A percentile compares a stretch with the other conserved stretches of the same genome.
Conservation (phyloP, 352 stramenopile genomes). For the Blastocystis sp. region DNA sequence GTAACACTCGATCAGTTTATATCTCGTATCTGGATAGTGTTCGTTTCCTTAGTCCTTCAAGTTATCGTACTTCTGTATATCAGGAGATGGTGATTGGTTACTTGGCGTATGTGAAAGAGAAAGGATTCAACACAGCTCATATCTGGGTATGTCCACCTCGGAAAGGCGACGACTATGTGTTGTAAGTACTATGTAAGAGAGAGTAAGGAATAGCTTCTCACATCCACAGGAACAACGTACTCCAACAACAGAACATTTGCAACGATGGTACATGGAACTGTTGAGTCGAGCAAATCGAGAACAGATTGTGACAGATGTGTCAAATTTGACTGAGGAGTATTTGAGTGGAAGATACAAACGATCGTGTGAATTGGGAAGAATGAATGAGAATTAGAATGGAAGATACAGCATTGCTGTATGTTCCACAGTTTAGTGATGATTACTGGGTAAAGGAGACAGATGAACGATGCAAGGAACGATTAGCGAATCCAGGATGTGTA, state of each 20-base stretch:
- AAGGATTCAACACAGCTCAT: constrained; percentile 92
- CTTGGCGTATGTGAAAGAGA: constrained; percentile 89
- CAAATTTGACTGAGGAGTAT: constrained; percentile 89
- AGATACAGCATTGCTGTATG: constrained; percentile 71
- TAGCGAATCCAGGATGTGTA: neutral
- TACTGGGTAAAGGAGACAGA: constrained; percentile 71
- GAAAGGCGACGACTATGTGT: constrained; percentile 98
- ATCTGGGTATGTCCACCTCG: constrained; percentile 97
- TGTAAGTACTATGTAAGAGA: constrained; percentile 72
- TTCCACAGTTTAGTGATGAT: constrained; percentile 67
- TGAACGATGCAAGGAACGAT: constrained; percentile 69
- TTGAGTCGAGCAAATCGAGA: constrained; percentile 76
- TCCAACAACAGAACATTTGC: constrained; percentile 91
- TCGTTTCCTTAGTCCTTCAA: constrained; percentile 91
- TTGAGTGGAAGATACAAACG: constrained; percentile 76
- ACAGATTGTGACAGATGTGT: constrained; percentile 84
- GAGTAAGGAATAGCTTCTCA: constrained; percentile 67
- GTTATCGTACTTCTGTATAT: constrained; percentile 94
- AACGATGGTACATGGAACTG: constrained; percentile 86
- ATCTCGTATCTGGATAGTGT: constrained; percentile 96
- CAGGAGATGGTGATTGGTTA: constrained; percentile 96
- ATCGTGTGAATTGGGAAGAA: constrained; percentile 68
- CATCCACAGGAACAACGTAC: constrained; percentile 97
- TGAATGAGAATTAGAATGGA: constrained; percentile 75
- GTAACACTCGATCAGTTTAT: constrained; percentile 88